Base-by-base conservation (phyloP, 371 early-diverging fungal species). In the Zopfochytrium polystomum region DNA sequence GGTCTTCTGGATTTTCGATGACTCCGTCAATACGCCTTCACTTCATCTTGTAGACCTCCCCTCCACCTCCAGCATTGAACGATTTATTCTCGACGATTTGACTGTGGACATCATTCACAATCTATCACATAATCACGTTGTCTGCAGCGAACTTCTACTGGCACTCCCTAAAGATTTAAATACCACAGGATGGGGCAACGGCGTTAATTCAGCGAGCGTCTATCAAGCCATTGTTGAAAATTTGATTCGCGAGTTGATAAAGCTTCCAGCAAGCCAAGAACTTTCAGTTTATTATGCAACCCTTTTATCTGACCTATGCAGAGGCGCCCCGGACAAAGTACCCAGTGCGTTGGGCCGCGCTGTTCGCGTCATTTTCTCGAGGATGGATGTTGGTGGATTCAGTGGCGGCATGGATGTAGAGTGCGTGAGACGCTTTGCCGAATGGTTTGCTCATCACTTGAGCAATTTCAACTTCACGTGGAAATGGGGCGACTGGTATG, bases 401-500 rank as follows among this genome's bases (percentile, higher is more conserved):
- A 62, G 47, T 2, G 73, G 71, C 1, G 78, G 79, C 15, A 83
- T 90, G 84, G 96, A 96, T 71, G 82, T 86, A n/a, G 93, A 91
- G 72, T 88, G 89, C 63, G 75, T 91, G 26, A 71, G 83, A 66
- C 82, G 94, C 32, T 79, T 93, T 43, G 82, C 84, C 62, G 84
- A 83, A 56, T 92, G 90, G 91, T 89, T 96, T 78, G 83, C 90
- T 1, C 87, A 88, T 51, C 92, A 93, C 69, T 72, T 96, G 64
- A 91, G 92, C 72, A 94, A 96, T 76, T 92, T 93, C 81, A 89
- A 84, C 3, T 93, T 85, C 72, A 82, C 82, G 48, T 96, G 93
- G 93, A 86, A 89, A 67, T 96, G 95, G 95, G 69, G 68, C 26
- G 85, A 84, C 58, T 96, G 95, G 96, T 79, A 29, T 11, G 70